A percentile compares a stretch with the other conserved stretches of the same genome.
phyloP scores from a whole-genome alignment of 371 early-diverging fungal genomes.

The Enteropsectra breve region DNA sequence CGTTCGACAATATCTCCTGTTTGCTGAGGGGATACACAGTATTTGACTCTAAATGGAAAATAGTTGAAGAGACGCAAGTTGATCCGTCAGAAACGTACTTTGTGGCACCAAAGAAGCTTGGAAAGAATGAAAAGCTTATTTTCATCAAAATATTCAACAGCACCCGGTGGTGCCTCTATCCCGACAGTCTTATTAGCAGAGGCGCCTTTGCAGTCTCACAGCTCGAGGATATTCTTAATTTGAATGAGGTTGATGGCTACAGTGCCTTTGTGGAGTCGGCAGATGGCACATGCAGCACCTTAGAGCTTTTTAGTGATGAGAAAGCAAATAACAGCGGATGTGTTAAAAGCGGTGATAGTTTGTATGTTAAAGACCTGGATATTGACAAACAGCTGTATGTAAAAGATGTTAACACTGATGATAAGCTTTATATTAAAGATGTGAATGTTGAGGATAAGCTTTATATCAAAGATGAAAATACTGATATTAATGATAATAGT shows the following conservation, averaged over 20 bases:
- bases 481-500: too few species aligned
- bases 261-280: not conserved
- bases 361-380: too few species aligned
- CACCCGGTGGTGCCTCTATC: constrained; percentile 4
- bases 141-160: constrained; percentile 22
- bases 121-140: not conserved
- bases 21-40: not conserved
- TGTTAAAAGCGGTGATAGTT: too few species aligned
- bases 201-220: not conserved
- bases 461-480: too few species aligned
- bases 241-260: not conserved
- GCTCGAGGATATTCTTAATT: constrained; percentile 11
- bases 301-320: too few species aligned
- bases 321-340: too few species aligned
- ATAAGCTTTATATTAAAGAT: too few species aligned
- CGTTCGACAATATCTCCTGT: constrained; percentile 8
- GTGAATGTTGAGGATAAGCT: too few species aligned
- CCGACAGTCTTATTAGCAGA: not conserved
- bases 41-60: not conserved
- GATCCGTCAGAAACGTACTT: not conserved
- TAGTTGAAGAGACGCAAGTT: not conserved
- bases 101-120: not conserved
- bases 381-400: too few species aligned
- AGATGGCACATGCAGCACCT: too few species aligned
- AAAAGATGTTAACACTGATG: too few species aligned